Conservation (phyloP, 768 basidiomycete genomes). For the Podaxis sp. region DNA sequence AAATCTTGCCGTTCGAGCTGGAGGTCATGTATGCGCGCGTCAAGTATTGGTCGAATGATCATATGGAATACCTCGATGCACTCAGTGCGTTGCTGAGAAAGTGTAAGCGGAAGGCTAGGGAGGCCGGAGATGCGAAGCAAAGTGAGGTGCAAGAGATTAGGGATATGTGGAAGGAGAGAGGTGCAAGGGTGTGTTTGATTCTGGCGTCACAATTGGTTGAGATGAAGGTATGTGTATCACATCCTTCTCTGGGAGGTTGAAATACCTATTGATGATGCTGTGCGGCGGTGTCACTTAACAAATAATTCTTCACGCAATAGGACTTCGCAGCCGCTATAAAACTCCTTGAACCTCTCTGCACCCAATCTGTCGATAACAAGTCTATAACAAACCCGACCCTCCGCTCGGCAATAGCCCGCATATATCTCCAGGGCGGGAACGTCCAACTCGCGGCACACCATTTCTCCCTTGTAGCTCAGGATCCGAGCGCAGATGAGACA, state of each 20-base stretch:
- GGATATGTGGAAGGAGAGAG: slow-evolving; percentile 84
- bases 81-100: slow-evolving; percentile 60
- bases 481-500: slow-evolving; percentile 41
- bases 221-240: slow-evolving; percentile 60
- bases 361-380: slow-evolving; percentile 24
- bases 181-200: slow-evolving; percentile 72
- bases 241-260: not conserved
- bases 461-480: slow-evolving; percentile 50
- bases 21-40: slow-evolving; percentile 74
- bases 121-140: slow-evolving; percentile 22
- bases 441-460: slow-evolving; percentile 57
- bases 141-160: slow-evolving; percentile 30
- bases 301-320: slow-evolving; percentile 30
- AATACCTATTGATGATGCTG: not conserved
- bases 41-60: slow-evolving; percentile 81
- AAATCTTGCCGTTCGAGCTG: slow-evolving; percentile 58
- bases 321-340: slow-evolving; percentile 69
- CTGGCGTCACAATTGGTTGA: slow-evolving; percentile 81
- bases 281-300: not conserved
- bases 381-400: slow-evolving; percentile 48
- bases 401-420: slow-evolving; percentile 67
- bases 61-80: slow-evolving; percentile 78
- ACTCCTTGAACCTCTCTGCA: slow-evolving; percentile 68
- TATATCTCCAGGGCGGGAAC: slow-evolving; percentile 76
- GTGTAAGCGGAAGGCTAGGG: slow-evolving; percentile 55